Conservation (phyloP, 2,329 filamentous ascomycete species). For the Thelonectria rubi region DNA sequence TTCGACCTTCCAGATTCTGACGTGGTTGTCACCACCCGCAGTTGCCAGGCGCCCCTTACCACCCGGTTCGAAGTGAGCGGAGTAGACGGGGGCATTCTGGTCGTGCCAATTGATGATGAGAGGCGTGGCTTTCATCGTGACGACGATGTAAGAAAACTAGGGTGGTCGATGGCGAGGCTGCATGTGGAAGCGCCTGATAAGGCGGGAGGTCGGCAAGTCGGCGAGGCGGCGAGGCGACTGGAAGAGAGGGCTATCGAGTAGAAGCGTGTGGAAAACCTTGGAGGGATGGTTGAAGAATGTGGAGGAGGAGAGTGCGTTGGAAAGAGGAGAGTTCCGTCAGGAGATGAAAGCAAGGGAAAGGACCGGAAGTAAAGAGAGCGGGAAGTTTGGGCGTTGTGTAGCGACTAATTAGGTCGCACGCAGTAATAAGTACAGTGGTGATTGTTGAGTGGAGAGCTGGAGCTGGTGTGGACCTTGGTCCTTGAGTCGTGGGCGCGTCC, state of each 20-base stretch:
- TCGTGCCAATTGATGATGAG: conserved; percentile 99
- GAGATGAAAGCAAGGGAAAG: conserved; percentile 15
- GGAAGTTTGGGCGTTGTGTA: conserved; percentile 30
- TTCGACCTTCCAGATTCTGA: conserved; percentile 94
- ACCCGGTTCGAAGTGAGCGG: conserved; percentile 92
- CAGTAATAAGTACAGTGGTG: conserved; percentile 35
- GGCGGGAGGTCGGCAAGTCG: conserved; percentile 28
- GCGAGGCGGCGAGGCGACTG: conserved; percentile 16
- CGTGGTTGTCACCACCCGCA: conserved; percentile 94
- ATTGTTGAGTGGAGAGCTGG: conserved; percentile 42
- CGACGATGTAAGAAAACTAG: conserved; percentile 38
- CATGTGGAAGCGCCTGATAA: conserved; percentile 42
- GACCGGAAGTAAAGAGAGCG: conserved; percentile 21
- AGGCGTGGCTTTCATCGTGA: conserved; percentile 91
- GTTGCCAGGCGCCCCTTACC: conserved; percentile 93
- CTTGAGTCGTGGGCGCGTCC: conserved; percentile 20
- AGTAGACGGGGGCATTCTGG: conserved; percentile 96
- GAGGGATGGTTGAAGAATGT: neutral
- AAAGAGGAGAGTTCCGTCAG: conserved; percentile 14
- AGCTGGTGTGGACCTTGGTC: conserved; percentile 43
- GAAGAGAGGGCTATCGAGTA: conserved; percentile 5
- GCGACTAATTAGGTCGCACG: conserved; percentile 27
- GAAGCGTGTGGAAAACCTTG: neutral
- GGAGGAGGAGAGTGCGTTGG: neutral
- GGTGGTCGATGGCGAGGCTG: conserved; percentile 41